These are phyloP conservation scores for Erodium texanum DNA, from an alignment of 441 rosid genomes.

Conservation along the genomic window DNA sequence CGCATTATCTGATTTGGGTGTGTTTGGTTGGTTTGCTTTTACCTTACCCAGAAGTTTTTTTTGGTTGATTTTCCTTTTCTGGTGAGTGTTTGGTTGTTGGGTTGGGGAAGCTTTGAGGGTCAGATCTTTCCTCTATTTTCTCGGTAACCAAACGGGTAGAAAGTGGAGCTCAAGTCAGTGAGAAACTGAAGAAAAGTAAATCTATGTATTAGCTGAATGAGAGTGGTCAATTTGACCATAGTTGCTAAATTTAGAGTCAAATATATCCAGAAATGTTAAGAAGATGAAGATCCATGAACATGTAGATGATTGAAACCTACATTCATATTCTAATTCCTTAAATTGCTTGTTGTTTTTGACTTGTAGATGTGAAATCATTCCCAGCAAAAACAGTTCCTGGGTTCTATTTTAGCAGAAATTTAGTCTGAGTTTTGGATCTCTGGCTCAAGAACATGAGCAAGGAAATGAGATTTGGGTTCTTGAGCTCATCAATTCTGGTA, in stretches of 20 bases:
- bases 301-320: not conserved
- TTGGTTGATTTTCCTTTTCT: no score
- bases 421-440: not conserved
- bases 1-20: not conserved
- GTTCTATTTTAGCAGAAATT: no score
- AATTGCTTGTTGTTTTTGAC: not conserved
- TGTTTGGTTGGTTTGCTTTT: not conserved
- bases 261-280: not conserved
- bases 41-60: not conserved
- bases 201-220: not conserved
- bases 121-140: not conserved
- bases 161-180: not conserved
- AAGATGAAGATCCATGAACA: not conserved
- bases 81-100: no score
- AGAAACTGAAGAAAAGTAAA: not conserved
- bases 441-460: constrained; percentile 15
- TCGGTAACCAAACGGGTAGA: not conserved
- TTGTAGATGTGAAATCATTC: constrained; percentile 1
- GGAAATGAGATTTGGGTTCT: constrained; percentile 29
- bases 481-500: constrained; percentile 27
- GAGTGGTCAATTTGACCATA: not conserved
- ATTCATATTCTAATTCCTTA: not conserved
- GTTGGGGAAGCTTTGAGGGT: no score
- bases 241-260: not conserved
- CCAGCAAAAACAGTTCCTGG: not conserved